Evolutionary conservation across 2,329 filamentous ascomycete genomes (phyloP).

Genomic region (Ceratocystis alfenasii): DNA sequence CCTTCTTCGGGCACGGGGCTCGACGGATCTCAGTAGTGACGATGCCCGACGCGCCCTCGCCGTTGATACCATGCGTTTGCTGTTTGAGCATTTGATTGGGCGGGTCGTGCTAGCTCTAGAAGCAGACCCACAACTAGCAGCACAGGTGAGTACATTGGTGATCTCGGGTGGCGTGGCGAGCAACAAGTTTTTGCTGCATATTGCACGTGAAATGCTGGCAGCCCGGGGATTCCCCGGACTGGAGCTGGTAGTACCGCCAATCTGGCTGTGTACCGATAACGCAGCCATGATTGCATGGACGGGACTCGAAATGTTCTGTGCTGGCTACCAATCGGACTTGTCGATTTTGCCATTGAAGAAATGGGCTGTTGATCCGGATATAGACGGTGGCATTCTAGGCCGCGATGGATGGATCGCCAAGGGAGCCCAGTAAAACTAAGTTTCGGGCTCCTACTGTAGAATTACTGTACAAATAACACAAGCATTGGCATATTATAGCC

Average conservation of each 20-base stretch:
- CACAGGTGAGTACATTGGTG: conserved; percentile 50
- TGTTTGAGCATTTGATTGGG: conserved; percentile 77
- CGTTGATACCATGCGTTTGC: conserved; percentile 60
- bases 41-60: conserved; percentile 57
- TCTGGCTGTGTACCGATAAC: conserved; percentile 78
- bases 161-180: conserved; percentile 84
- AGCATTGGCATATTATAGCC: background rate
- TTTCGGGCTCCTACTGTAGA: conserved; percentile 21
- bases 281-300: conserved; percentile 97
- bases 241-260: conserved; percentile 60
- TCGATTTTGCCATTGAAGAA: conserved; percentile 48
- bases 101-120: conserved; percentile 49
- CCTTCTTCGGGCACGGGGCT: conserved; percentile 33
- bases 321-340: conserved; percentile 56
- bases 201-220: conserved; percentile 48
- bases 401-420: conserved; percentile 36
- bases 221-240: conserved; percentile 53
- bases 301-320: conserved; percentile 80
- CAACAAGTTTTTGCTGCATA: conserved; percentile 63
- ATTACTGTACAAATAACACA: conserved; percentile 21
- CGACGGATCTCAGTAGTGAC: conserved; percentile 28
- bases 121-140: conserved; percentile 24
- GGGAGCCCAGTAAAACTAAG: background rate
- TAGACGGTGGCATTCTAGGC: conserved; percentile 55
- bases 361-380: conserved; percentile 59